Conservation (phyloP, 1,139 yeast genomes). For the Spencermartinsiella ligniputridi region DNA sequence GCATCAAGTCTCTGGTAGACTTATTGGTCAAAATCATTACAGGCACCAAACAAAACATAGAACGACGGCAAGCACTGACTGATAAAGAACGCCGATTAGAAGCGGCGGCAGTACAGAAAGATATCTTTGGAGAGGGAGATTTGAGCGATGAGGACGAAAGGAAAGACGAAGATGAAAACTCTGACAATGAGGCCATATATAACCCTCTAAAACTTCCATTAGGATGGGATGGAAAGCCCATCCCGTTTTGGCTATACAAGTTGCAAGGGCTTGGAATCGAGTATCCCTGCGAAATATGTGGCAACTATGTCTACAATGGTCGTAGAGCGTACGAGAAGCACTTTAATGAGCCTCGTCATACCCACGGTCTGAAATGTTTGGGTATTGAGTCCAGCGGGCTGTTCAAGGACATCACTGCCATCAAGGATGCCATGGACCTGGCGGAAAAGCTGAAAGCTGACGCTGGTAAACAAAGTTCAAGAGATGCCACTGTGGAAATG, state of each 20-base stretch:
- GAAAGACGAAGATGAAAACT: conserved; percentile 25
- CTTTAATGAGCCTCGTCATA: conserved; percentile 64
- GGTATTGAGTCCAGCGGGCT: conserved; percentile 56
- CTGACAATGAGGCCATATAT: conserved; percentile 24
- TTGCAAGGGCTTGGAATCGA: conserved; percentile 76
- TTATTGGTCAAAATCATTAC: conserved; percentile 39
- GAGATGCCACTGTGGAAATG: conserved; percentile 67
- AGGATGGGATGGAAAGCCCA: conserved; percentile 88
- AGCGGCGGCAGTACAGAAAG: conserved; percentile 39
- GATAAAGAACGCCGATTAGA: conserved; percentile 68
- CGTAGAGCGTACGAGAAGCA: conserved; percentile 68
- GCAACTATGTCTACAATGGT: conserved; percentile 70
- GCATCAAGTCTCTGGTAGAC: conserved; percentile 35
- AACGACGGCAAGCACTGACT: conserved; percentile 65
- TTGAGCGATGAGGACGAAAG: conserved; percentile 26
- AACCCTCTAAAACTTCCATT: conserved; percentile 61
- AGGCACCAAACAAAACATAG: conserved; percentile 57
- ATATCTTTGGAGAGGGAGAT: conserved; percentile 27
- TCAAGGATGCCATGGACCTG: conserved; percentile 61
- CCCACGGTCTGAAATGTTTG: conserved; percentile 66
- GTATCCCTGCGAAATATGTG: conserved; percentile 83
- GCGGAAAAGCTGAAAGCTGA: conserved; percentile 48
- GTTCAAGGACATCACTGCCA: conserved; percentile 62
- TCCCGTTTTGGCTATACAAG: conserved; percentile 91
- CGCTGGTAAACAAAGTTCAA: conserved; percentile 39